A percentile compares a stretch with the other conserved stretches of the same genome.
These are phyloP conservation scores for Komagataella ulmi DNA, from an alignment of 805 yeast genomes.

Conservation along the genomic window DNA sequence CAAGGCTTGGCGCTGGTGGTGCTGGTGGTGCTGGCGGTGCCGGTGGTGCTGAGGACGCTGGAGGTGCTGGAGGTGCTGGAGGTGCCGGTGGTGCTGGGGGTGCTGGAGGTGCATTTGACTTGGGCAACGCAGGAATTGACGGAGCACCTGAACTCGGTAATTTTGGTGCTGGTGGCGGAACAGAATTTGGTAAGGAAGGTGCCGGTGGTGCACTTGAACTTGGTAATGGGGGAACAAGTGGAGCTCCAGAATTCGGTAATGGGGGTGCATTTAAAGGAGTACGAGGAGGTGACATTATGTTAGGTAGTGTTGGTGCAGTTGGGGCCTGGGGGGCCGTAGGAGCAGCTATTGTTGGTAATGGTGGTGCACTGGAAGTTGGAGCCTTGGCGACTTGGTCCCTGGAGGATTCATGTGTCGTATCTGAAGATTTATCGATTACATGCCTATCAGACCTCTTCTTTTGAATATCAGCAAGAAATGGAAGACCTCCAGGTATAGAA, in stretches of 20 bases:
- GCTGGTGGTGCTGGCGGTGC: slow-evolving; percentile 7
- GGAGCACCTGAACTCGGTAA: slow-evolving; percentile 11
- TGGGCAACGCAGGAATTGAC: slow-evolving; percentile 9
- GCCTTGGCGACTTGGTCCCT: slow-evolving; percentile 6
- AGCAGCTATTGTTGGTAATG: slow-evolving; percentile 9
- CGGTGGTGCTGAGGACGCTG: slow-evolving; percentile 2
- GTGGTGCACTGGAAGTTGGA: slow-evolving; percentile 6
- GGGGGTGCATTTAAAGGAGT: slow-evolving; percentile 1
- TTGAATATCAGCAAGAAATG: slow-evolving; percentile 47
- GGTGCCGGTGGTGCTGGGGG: slow-evolving; percentile 11
- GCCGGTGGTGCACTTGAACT: slow-evolving; percentile 4
- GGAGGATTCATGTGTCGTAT: slow-evolving; percentile 8
- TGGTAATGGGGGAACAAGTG: slow-evolving; percentile 14
- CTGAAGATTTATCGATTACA: slow-evolving; percentile 26
- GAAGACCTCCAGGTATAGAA: slow-evolving; percentile 18
- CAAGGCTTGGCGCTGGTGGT: slow-evolving; percentile 14
- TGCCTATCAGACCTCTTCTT: slow-evolving; percentile 36
- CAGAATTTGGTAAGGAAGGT: slow-evolving; percentile 8
- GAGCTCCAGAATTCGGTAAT: slow-evolving; percentile 10
- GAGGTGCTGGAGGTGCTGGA: slow-evolving; percentile 9
- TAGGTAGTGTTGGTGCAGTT: neutral
- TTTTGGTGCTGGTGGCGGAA: slow-evolving; percentile 14
- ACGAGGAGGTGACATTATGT: neutral
- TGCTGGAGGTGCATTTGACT: slow-evolving; percentile 7
- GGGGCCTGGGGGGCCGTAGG: neutral